Evolutionary conservation across 257 asterid genomes (phyloP).

Genomic region (Nicotiana paniculata): DNA sequence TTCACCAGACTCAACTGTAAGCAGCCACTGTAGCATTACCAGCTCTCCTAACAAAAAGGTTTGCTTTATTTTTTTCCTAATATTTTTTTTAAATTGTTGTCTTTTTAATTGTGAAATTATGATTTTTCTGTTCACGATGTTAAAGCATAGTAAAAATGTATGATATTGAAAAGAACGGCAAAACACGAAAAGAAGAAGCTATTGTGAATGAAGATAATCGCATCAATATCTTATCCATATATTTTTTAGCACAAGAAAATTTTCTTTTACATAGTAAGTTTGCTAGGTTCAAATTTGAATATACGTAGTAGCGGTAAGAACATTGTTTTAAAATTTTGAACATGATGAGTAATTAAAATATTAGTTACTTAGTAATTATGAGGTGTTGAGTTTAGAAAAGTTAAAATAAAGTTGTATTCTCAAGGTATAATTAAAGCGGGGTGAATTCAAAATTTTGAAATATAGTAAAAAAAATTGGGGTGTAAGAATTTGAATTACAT

Average conservation of each 20-base stretch:
- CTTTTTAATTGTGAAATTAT: no score
- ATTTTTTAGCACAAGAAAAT: neutral
- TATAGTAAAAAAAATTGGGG: constrained; percentile 10
- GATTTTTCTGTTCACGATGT: no score
- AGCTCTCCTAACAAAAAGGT: constrained; percentile 42
- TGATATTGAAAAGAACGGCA: no score
- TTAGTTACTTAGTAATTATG: neutral
- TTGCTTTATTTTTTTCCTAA: neutral
- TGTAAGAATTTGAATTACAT: constrained; percentile 3
- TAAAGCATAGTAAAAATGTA: no score
- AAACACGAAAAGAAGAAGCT: no score
- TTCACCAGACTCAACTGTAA: constrained; percentile 27
- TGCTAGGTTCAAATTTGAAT: neutral
- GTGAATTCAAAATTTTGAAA: constrained; percentile 13
- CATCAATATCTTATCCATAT: no score
- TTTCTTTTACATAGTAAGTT: neutral
- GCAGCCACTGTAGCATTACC: constrained; percentile 25
- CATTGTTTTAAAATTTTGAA: neutral
- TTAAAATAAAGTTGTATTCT: neutral
- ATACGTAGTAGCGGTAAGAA: neutral
- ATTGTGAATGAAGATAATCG: no score
- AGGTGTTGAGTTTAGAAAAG: neutral
- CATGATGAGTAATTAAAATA: neutral
- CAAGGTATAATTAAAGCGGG: neutral
- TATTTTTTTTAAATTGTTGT: neutral